These are phyloP conservation scores for Sutorius eximius DNA, from an alignment of 1,284 basidiomycete species.

Conservation along the genomic window DNA sequence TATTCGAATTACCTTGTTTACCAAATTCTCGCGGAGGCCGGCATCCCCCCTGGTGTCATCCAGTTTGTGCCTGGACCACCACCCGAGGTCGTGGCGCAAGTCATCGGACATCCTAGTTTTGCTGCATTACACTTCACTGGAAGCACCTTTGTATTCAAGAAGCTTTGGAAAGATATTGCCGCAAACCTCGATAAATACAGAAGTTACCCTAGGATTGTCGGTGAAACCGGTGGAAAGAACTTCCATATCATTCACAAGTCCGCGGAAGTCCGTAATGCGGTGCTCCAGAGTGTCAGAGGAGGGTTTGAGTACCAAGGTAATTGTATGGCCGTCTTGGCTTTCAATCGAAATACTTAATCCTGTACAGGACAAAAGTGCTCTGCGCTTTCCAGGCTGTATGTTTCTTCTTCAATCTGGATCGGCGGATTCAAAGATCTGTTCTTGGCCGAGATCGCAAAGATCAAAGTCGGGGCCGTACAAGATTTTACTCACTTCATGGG, in stretches of 20 bases:
- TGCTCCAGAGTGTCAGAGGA: conserved; percentile 83
- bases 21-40: conserved; percentile 92
- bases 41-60: conserved; percentile 91
- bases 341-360: neutral
- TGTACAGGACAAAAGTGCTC: conserved; percentile 92
- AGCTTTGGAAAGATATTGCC: conserved; percentile 96
- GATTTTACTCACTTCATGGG: conserved; percentile 92
- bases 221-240: conserved; percentile 98
- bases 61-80: conserved; percentile 94
- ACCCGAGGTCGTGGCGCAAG: conserved; percentile 78
- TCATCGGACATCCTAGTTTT: conserved; percentile 79
- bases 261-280: conserved; percentile 87
- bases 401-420: conserved; percentile 85
- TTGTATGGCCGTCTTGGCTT: neutral
- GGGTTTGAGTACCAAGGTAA: conserved; percentile 96
- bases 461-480: conserved; percentile 79
- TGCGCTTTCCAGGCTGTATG: conserved; percentile 89
- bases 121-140: conserved; percentile 96
- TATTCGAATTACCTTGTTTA: conserved; percentile 95
- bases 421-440: conserved; percentile 85
- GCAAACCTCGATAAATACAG: conserved; percentile 84
- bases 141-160: conserved; percentile 91
- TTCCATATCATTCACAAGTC: conserved; percentile 92
- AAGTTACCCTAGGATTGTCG: conserved; percentile 92
- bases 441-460: conserved; percentile 73